Evolutionary conservation across 208 protist genomes (phyloP), one percentile per base, ranked within the genome.

Genomic region (Leptomonas pyrrhocoris): DNA sequence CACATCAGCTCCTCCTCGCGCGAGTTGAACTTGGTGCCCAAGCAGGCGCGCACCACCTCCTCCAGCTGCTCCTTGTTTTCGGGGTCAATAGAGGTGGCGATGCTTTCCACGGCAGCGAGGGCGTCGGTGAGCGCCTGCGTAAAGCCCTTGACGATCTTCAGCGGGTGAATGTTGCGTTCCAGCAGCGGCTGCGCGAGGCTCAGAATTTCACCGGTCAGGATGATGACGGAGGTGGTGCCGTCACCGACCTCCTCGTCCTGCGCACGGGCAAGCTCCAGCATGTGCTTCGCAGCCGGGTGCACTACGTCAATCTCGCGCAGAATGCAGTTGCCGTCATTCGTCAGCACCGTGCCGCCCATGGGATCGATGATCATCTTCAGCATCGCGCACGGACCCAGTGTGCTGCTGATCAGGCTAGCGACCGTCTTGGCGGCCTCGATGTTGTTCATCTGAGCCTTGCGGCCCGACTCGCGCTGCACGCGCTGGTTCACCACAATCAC

Each of bases 361-460:
- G 98, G 98, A 77, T 99, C 98, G 30, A 99, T 86, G 63, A 99
- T 98, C 99, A 99, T 99, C 90, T 99, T 99, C 23, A 99, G 92
- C 99, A 99, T 99, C 40, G 98, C 95, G 53, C 97, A 97, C 49
- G 99, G 99, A 23, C 99, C 99, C 11, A 99, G 89, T 27, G 97
- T 99, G 58, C 98, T 99, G 80, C 99, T 96, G 81, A 99, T 99
- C 63, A 99, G 94, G 68, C 99, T 97, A 31, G 98, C 98, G 16
- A 99, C 98, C 4, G 97, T 97, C 83, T 99, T 99, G 36, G 96
- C 98, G 15, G 99, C 98, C 53, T 95, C 72, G 64, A 99, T 99
- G 84, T 99, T 99, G 70, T 91, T 96, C 60, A 99, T 83, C 88
- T 99, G 99, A 1, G 99, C 98, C 88, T 99, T 99, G 63, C 90